A percentile compares a stretch with the other conserved stretches of the same genome.
These are phyloP conservation scores for Pseudogymnoascus sp. DNA, from an alignment of 2,329 filamentous ascomycete species.

Conservation along the genomic window DNA sequence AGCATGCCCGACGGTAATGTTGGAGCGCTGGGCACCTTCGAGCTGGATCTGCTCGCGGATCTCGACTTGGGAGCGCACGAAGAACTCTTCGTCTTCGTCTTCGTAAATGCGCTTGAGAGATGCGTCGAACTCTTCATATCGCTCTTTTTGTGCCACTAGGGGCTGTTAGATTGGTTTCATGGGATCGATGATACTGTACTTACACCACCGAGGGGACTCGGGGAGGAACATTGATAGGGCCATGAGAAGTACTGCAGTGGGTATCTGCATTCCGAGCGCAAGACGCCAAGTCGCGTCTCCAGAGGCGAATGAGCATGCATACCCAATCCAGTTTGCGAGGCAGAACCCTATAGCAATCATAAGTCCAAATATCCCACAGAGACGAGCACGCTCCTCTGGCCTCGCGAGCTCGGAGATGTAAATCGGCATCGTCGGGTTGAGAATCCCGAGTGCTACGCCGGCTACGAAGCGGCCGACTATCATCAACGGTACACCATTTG, in stretches of 20 bases:
- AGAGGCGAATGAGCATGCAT: constrained; percentile 16
- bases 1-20: background rate
- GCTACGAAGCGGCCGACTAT: constrained; percentile 19
- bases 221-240: constrained; percentile 11
- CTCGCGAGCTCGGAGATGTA: constrained; percentile 20
- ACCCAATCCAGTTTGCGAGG: constrained; percentile 20
- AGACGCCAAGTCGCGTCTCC: constrained; percentile 21
- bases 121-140: constrained; percentile 21
- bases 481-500: constrained; percentile 16
- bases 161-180: background rate
- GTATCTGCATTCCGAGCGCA: constrained; percentile 21
- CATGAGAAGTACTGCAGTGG: constrained; percentile 18
- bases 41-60: constrained; percentile 23
- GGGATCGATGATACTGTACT: background rate
- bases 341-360: constrained; percentile 20
- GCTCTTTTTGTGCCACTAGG: constrained; percentile 17
- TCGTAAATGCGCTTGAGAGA: constrained; percentile 21
- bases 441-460: constrained; percentile 14
- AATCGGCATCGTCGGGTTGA: constrained; percentile 16
- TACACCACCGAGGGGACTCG: constrained; percentile 16
- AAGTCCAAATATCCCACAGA: constrained; percentile 19
- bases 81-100: constrained; percentile 20
- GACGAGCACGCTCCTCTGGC: constrained; percentile 14
- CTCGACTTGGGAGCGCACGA: constrained; percentile 19
- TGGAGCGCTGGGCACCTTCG: constrained; percentile 12